phyloP scores from a whole-genome alignment of 805 yeast genomes.

The Torulaspora delbrueckii region DNA sequence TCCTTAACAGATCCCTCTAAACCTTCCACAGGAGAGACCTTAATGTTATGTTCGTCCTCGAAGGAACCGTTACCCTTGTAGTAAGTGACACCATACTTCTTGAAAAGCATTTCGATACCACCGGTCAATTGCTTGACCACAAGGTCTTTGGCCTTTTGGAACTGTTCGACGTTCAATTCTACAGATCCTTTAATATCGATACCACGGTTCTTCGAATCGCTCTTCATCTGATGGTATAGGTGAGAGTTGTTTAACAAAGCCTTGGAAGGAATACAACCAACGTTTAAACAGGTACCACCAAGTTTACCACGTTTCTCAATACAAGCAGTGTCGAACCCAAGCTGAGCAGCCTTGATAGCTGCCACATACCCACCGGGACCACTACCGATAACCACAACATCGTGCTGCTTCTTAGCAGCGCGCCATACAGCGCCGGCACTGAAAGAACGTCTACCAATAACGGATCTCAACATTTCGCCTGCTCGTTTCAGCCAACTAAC shows the following conservation, averaged over 20 bases:
- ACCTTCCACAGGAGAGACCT: slow-evolving; percentile 84
- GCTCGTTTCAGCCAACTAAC: background rate
- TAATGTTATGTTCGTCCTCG: slow-evolving; percentile 68
- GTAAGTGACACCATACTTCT: slow-evolving; percentile 91
- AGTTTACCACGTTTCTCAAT: slow-evolving; percentile 92
- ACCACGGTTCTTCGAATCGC: slow-evolving; percentile 84
- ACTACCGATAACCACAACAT: slow-evolving; percentile 93
- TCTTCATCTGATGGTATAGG: slow-evolving; percentile 79
- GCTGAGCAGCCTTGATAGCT: slow-evolving; percentile 97
- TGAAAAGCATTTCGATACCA: slow-evolving; percentile 91
- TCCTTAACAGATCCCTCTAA: slow-evolving; percentile 61
- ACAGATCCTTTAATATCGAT: slow-evolving; percentile 74
- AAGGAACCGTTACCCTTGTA: slow-evolving; percentile 91
- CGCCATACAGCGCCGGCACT: slow-evolving; percentile 14
- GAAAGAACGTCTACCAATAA: slow-evolving; percentile 13
- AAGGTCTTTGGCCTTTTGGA: slow-evolving; percentile 89
- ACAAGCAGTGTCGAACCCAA: slow-evolving; percentile 92
- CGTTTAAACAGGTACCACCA: slow-evolving; percentile 98
- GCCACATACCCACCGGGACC: slow-evolving; percentile 99
- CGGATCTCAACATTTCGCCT: slow-evolving; percentile 18
- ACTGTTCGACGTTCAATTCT: slow-evolving; percentile 63
- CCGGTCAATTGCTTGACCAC: slow-evolving; percentile 86
- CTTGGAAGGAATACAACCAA: slow-evolving; percentile 98
- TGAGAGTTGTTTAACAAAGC: slow-evolving; percentile 93
- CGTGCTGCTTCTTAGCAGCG: slow-evolving; percentile 53